Base-by-base conservation (phyloP, 2,329 filamentous ascomycete genomes). In the Claviceps citrina region DNA sequence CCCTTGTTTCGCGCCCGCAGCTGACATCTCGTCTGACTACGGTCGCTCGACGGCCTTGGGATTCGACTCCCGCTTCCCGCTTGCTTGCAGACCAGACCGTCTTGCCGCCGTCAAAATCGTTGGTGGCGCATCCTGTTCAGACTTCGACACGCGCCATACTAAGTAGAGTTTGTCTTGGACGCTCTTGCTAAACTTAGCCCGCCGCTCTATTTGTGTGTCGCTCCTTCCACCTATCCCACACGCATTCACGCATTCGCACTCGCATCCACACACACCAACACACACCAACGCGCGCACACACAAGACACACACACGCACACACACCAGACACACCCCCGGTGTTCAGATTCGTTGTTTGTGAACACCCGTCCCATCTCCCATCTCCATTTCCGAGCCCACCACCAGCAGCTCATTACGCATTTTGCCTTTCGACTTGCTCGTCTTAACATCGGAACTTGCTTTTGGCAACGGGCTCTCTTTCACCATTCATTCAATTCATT, bases 61-160 rank as follows among this genome's bases (percentile, higher is more conserved):
- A 8, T 24, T 24, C 22, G 22, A 24, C 22, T 24, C 22, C n/a
- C n/a, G n/a, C n/a, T n/a, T n/a, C n/a, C n/a, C n/a, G n/a, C n/a
- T n/a, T n/a, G n/a, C n/a, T n/a, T n/a, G n/a, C n/a, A n/a, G n/a
- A n/a, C n/a, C n/a, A n/a, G n/a, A n/a, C n/a, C n/a, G n/a, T n/a
- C n/a, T n/a, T n/a, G n/a, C n/a, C n/a, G n/a, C n/a, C n/a, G n/a
- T n/a, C n/a, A n/a, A n/a, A n/a, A n/a, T n/a, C n/a, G n/a, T n/a
- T n/a, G n/a, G n/a, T n/a, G n/a, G n/a, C n/a, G n/a, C n/a, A n/a
- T n/a, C n/a, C n/a, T n/a, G 33, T 36, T 43, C 39, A 43, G 32
- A 39, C 31, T 43, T 43, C 27, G 32, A 30, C 32, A 36, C 31
- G 36, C 37, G 36, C 36, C 41, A 36, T 27, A 26, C 36, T 36